Conservation (phyloP, 140 eudicot genomes). For the Anethum foeniculum region DNA sequence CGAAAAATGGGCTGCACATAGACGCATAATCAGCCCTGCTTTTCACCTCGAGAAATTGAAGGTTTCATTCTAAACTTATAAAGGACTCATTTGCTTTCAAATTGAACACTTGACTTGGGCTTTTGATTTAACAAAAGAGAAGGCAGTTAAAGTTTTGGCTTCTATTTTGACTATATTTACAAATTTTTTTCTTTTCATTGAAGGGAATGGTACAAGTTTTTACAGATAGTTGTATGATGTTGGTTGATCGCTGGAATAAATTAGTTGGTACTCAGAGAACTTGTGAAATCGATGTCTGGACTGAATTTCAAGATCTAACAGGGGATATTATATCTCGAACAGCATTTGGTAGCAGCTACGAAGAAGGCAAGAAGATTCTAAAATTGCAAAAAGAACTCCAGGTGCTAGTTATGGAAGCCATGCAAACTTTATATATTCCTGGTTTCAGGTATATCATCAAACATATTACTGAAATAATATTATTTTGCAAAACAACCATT, state of each 20-base stretch:
- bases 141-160: neutral
- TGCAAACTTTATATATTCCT: conserved; percentile 38
- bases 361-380: conserved; percentile 48
- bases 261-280: conserved; percentile 19
- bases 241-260: conserved; percentile 40
- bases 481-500: neutral
- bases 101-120: too few species aligned
- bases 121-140: too few species aligned
- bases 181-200: neutral
- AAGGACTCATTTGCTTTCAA: neutral
- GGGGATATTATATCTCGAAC: conserved; percentile 47
- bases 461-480: neutral
- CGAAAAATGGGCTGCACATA: conserved; percentile 48
- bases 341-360: conserved; percentile 49
- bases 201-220: conserved; percentile 49
- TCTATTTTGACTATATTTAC: neutral
- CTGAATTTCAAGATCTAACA: conserved; percentile 44
- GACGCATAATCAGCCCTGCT: conserved; percentile 62
- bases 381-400: conserved; percentile 39
- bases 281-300: conserved; percentile 48
- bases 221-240: conserved; percentile 22
- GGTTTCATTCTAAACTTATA: conserved; percentile 20
- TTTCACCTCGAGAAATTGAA: conserved; percentile 46
- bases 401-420: conserved; percentile 33
- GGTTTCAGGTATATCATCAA: conserved; percentile 31